These are phyloP conservation scores for Colletotrichum melonis DNA, from an alignment of 2,329 filamentous ascomycete genomes.

Conservation along the genomic window DNA sequence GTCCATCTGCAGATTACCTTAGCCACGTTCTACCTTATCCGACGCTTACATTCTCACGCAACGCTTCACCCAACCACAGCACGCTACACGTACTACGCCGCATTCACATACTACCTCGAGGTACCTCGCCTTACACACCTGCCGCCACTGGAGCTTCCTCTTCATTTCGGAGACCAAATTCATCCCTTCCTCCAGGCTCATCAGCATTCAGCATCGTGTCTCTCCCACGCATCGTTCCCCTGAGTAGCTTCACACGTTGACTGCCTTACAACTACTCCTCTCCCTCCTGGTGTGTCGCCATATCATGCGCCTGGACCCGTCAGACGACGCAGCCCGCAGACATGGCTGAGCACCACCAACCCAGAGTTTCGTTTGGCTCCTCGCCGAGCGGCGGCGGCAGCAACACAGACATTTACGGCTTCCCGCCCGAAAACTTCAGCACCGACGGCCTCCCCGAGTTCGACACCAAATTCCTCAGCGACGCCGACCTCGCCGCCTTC, in stretches of 20 bases:
- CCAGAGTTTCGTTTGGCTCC: constrained; percentile 34
- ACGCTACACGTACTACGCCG: neutral
- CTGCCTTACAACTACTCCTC: neutral
- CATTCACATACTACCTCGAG: no score
- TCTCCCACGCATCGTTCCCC: no score
- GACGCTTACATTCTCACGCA: constrained; percentile 2
- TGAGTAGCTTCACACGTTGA: neutral
- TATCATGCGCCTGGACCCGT: constrained; percentile 31
- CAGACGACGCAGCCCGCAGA: constrained; percentile 25
- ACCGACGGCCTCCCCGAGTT: constrained; percentile 79
- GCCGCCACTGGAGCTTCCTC: neutral
- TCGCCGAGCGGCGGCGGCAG: constrained; percentile 40
- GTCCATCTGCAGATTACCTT: neutral
- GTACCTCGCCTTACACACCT: neutral
- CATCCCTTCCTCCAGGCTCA: neutral
- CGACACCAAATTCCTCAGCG: constrained; percentile 79
- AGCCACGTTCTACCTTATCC: neutral
- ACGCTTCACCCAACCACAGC: neutral
- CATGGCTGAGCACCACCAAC: constrained; percentile 37
- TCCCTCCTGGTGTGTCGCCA: neutral
- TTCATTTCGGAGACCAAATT: neutral
- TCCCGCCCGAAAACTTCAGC: constrained; percentile 74
- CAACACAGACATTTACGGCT: constrained; percentile 60
- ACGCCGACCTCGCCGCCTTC: constrained; percentile 81
- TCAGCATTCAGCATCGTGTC: neutral